These are phyloP conservation scores for Sicyos edulis DNA, from an alignment of 306 rosid genomes.

Conservation along the genomic window DNA sequence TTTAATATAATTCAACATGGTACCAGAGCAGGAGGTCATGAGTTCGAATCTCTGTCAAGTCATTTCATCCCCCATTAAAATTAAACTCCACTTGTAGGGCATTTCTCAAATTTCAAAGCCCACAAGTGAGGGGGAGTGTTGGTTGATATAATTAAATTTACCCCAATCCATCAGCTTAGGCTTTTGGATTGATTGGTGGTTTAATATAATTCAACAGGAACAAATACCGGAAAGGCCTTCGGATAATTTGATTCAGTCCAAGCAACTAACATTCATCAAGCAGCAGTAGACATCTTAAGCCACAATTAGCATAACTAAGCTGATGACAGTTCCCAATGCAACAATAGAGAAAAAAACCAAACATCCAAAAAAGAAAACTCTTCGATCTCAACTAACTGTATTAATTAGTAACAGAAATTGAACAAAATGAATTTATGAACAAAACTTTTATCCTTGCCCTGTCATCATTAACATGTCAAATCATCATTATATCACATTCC, in stretches of 20 bases:
- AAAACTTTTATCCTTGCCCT: not conserved
- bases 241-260: not conserved
- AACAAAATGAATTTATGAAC: not conserved
- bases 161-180: too few relatives aligned
- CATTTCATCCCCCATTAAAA: too few relatives aligned
- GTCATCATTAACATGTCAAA: not conserved
- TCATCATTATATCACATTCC: not conserved
- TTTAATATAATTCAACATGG: too few relatives aligned
- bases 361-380: not conserved
- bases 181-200: too few relatives aligned
- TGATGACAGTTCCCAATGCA: not conserved
- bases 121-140: too few relatives aligned
- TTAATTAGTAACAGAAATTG: too few relatives aligned
- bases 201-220: too few relatives aligned
- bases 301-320: not conserved
- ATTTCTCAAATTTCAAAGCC: too few relatives aligned
- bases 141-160: too few relatives aligned
- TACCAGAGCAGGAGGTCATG: too few relatives aligned
- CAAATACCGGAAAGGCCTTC: not conserved
- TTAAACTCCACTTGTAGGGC: too few relatives aligned
- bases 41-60: too few relatives aligned
- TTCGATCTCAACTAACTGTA: not conserved
- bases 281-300: not conserved
- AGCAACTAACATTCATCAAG: slow-evolving; percentile 14
- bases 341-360: not conserved